These are phyloP conservation scores for Candida sphagnicola DNA, from an alignment of 805 yeast genomes.

Conservation along the genomic window DNA sequence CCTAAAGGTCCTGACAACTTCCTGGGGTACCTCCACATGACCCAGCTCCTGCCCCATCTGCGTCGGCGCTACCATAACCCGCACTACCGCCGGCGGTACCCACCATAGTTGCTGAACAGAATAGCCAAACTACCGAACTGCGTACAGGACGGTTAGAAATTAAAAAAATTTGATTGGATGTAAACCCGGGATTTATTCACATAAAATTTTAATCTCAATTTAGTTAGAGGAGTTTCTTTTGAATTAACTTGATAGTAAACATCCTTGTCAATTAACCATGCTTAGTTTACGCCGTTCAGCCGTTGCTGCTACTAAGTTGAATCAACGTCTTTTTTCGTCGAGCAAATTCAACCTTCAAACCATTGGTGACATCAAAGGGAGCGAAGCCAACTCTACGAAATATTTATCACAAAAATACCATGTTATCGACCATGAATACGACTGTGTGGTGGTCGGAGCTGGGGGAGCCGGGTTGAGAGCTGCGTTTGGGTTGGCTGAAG, in stretches of 20 bases:
- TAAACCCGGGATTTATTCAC: neutral
- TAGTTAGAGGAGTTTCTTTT: too few species aligned
- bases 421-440: slow-evolving; percentile 95
- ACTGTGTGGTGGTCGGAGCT: slow-evolving; percentile 96
- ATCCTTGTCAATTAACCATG: slow-evolving; percentile 4
- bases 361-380: slow-evolving; percentile 37
- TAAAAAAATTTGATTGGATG: slow-evolving; percentile 1
- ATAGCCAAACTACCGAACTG: neutral
- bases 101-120: too few species aligned
- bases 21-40: too few species aligned
- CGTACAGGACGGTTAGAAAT: slow-evolving; percentile 1
- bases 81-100: neutral
- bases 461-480: slow-evolving; percentile 99
- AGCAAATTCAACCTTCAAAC: slow-evolving; percentile 27
- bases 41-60: neutral
- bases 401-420: slow-evolving; percentile 67
- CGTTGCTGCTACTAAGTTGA: slow-evolving; percentile 7
- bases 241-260: neutral
- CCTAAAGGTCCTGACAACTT: too few species aligned
- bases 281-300: slow-evolving; percentile 11
- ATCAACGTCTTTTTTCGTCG: slow-evolving; percentile 20
- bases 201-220: neutral
- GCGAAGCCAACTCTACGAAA: slow-evolving; percentile 38
- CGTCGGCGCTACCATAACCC: slow-evolving; percentile 4
- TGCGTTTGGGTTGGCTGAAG: slow-evolving; percentile 95